Base-by-base conservation (phyloP, 371 early-diverging fungal species). In the Sporodiniella umbellata region DNA sequence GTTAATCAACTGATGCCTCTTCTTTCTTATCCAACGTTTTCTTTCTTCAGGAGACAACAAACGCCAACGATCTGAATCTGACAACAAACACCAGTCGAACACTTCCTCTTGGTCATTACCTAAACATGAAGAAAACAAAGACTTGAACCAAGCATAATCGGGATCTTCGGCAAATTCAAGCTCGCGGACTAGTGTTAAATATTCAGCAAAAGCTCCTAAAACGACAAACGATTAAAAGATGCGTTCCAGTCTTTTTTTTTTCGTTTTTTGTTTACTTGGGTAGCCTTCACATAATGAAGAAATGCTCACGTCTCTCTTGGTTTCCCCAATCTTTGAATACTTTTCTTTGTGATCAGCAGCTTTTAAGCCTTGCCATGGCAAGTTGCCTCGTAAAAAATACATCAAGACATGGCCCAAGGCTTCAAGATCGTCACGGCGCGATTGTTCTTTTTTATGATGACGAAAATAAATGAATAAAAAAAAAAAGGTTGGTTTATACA, bases 301-400 rank as follows among this genome's bases (percentile, higher is more conserved):
- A 55, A 91, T 75, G 21, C 68, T 61, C 1, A 83, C 84, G 4
- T 71, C 72, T 60, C 88, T 85, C 70, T 97, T 97, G 67, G 84
- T 89, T 58, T 93, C 88, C n/a, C 87, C 86, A 60, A 97, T 96
- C 61, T 85, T 89, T 53, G 91, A 87, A 68, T 92, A 95, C 70
- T 95, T 95, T 72, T 94, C 91, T 67, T 84, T 81, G 71, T 93
- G 93, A 28, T 84, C 90, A 23, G 83, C 86, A 2, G 92, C 96
- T 64, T 91, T 91, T 22, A 96, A 66, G 2, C 90, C 90, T 65
- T 95, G 94, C 97, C 97, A 97, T 0, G 97, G 97, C 18, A 97
- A 73, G n/a, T 77, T 73, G 15, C 95, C 94, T 47, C 90, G 83
- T 40, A 90, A 55, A 52, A 97, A 93, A 78, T 96, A 97, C 70